A percentile compares a stretch with the other conserved stretches of the same genome.
Evolutionary conservation across 2,329 filamentous ascomycete genomes (phyloP).

Genomic region (Huntiella savannae): DNA sequence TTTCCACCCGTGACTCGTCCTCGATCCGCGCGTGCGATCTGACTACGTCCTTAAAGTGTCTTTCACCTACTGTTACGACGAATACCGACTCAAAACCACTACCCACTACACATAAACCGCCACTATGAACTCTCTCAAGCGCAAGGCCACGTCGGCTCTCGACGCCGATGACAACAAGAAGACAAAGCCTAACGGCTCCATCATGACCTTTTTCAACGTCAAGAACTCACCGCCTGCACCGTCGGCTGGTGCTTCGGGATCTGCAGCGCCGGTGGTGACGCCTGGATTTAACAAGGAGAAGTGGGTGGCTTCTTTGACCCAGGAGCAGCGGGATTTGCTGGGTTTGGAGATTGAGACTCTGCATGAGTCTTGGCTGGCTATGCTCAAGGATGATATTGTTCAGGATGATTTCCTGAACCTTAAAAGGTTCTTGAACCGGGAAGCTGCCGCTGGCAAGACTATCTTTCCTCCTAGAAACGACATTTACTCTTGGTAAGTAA

Average conservation of each 20-base stretch:
- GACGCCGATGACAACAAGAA: conserved; percentile 43
- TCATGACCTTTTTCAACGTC: conserved; percentile 73
- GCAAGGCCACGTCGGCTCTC: conserved; percentile 36
- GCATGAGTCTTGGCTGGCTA: conserved; percentile 76
- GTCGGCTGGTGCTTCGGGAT: conserved; percentile 11
- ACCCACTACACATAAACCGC: neutral
- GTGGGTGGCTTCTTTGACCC: conserved; percentile 64
- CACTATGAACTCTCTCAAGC: conserved; percentile 41
- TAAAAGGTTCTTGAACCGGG: conserved; percentile 70
- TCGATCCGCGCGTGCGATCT: too few species aligned
- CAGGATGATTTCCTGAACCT: conserved; percentile 66
- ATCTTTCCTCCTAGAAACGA: conserved; percentile 78
- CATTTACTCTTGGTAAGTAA: conserved; percentile 74
- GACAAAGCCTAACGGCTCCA: conserved; percentile 53
- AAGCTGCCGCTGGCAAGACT: conserved; percentile 53
- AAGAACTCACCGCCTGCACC: conserved; percentile 28
- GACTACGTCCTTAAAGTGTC: too few species aligned
- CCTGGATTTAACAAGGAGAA: conserved; percentile 51
- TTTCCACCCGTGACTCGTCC: too few species aligned
- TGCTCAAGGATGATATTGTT: conserved; percentile 70
- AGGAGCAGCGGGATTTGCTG: conserved; percentile 67
- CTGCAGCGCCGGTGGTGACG: conserved; percentile 14
- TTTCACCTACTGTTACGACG: neutral
- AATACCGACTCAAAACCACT: neutral
- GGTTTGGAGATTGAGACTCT: conserved; percentile 82